These are phyloP conservation scores for Chamaecyparis obtusa DNA, from an alignment of 75 land plant genomes.

Conservation along the genomic window DNA sequence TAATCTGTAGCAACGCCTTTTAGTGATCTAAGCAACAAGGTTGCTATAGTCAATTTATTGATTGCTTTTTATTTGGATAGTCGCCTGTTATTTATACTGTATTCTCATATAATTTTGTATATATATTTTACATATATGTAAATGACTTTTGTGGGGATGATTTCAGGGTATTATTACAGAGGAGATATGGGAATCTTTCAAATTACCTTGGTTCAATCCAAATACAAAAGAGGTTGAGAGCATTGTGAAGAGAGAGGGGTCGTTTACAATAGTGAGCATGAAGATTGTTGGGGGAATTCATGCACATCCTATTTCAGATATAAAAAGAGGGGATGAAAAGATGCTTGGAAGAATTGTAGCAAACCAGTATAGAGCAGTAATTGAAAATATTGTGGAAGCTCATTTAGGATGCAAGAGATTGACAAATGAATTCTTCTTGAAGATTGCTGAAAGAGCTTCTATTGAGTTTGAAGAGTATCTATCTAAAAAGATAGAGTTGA, in stretches of 20 bases:
- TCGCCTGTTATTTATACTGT: no score
- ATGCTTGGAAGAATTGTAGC: background rate
- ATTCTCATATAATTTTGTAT: no score
- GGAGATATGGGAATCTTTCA: conserved; percentile 52
- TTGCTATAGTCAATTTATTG: no score
- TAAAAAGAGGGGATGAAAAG: background rate
- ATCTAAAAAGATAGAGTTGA: background rate
- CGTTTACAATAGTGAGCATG: conserved; percentile 29
- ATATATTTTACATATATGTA: no score
- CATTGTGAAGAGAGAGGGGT: conserved; percentile 36
- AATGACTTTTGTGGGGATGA: no score
- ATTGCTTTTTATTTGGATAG: no score
- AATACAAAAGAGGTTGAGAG: conserved; percentile 36
- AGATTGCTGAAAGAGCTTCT: background rate
- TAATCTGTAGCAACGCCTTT: no score
- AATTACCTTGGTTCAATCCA: conserved; percentile 52
- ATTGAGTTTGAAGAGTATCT: background rate
- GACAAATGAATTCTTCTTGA: background rate
- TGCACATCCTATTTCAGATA: background rate
- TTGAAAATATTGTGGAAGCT: conserved; percentile 5
- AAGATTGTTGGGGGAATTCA: background rate
- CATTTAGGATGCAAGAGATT: background rate
- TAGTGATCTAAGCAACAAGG: no score
- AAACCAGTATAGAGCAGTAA: background rate
- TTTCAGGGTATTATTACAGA: conserved; percentile 19